Conservation (phyloP, 345 rosid genomes). For the Eucalyptus tenuipes region DNA sequence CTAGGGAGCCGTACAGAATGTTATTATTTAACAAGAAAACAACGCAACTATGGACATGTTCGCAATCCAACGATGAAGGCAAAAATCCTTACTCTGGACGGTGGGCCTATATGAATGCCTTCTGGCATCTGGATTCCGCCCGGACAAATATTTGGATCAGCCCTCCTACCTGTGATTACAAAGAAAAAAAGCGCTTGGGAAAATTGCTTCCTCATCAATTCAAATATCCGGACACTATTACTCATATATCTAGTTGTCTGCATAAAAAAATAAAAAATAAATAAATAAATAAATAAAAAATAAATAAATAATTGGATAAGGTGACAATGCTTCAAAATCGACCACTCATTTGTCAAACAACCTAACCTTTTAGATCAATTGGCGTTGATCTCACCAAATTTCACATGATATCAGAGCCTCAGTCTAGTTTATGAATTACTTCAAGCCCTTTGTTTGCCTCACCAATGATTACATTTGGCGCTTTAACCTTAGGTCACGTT, state of each 20-base stretch:
- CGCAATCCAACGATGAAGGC: accelerated
- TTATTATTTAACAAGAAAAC: too few relatives aligned
- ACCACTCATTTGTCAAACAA: neutral
- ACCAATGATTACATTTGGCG: too few relatives aligned
- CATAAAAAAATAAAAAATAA: neutral
- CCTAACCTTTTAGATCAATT: neutral
- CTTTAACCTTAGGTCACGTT: too few relatives aligned
- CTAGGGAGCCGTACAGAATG: neutral
- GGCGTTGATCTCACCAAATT: neutral
- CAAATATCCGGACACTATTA: neutral
- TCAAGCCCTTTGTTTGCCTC: too few relatives aligned
- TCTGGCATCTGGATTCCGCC: too few relatives aligned
- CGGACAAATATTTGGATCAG: too few relatives aligned
- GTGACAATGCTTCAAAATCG: too few relatives aligned
- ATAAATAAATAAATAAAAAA: too few relatives aligned
- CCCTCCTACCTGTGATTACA: neutral
- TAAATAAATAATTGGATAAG: neutral
- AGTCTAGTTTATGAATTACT: too few relatives aligned
- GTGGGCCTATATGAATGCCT: too few relatives aligned
- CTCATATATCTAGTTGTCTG: neutral
- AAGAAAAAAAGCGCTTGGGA: neutral
- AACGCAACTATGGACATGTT: neutral
- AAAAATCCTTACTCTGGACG: too few relatives aligned
- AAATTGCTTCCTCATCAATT: neutral
- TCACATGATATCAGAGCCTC: too few relatives aligned